Evolutionary conservation across 495 filamentous ascomycete genomes (phyloP), one percentile per base, ranked within the genome.

Genomic region (Penicillium mononematosum): DNA sequence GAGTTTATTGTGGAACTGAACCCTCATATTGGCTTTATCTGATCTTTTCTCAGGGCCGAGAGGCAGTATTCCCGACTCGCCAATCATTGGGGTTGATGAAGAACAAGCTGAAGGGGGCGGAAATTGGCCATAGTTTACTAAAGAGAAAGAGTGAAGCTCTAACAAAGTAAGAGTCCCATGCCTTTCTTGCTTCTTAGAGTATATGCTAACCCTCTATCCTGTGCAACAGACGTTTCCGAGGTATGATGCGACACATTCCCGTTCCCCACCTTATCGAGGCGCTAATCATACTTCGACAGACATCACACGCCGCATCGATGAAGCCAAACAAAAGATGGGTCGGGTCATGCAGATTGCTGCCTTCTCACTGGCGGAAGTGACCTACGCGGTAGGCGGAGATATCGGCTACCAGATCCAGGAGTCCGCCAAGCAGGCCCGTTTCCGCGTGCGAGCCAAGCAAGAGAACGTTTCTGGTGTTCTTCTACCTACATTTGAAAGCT

Each of bases 311-410:
- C 90, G 94, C 55, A 98, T 99, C 75, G 94, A 98, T 77, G 93
- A 98, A 72, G 94, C 94, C 27, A 99, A 99, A 76, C 91, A 91
- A 60, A 99, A 99, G 80, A 99, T 99, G 94, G 94, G 94, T 43
- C 86, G 94, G 12, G 95, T 99, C 14, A 98, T 99, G 94, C 92
- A 97, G 68, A 94, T 99, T 72, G 94, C 94, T 12, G 91, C 95
- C 27, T 96, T 99, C 73, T 97, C 94, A 3, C 82, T 99, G 38
- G 95, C 94, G 51, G 95, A 97, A 81, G 95, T 98, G 32, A 96
- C 91, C 51, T 99, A 98, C 65, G 95, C 95, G 32, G 92, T 96
- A 14, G 95, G 95, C 56, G 91, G 92, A 68, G 90, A 96, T 65
- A 96, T 99, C 61, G 88, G 86, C 22, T 99, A 96, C 75, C 94